Evolutionary conservation across 768 basidiomycete species (phyloP).

Genomic region (Podaxis rugospora): DNA sequence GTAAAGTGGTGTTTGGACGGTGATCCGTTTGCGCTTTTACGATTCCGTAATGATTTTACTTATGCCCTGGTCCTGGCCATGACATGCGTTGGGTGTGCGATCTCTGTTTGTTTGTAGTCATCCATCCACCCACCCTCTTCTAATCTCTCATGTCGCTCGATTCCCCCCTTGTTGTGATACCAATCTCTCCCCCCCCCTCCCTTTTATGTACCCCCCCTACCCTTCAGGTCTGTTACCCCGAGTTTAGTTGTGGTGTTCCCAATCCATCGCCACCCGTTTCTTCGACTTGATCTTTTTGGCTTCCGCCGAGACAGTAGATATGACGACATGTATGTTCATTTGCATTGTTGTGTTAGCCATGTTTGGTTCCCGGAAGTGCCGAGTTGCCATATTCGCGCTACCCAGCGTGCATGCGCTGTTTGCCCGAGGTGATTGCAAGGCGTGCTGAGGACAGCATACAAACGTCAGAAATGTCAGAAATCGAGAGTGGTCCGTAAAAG

Average conservation of each 20-base stretch:
- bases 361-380: not conserved
- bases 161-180: not conserved
- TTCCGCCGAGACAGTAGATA: not conserved
- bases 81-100: not conserved
- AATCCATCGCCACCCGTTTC: not conserved
- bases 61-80: not conserved
- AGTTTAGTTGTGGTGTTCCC: not conserved
- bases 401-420: not conserved
- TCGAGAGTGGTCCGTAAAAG: not conserved
- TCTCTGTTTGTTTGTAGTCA: not conserved
- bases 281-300: not conserved
- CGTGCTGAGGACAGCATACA: not conserved
- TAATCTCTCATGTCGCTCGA: not conserved
- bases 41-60: not conserved
- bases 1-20: constrained; percentile 9
- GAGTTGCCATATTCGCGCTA: not conserved
- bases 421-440: not conserved
- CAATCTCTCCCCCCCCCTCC: not conserved
- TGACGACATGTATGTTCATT: not conserved
- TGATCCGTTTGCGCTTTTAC: constrained; percentile 6
- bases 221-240: not conserved
- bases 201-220: not conserved
- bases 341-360: not conserved
- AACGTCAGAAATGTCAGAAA: not conserved
- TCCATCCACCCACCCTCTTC: not conserved